Evolutionary conservation across 2,329 filamentous ascomycete species (phyloP).

Genomic region (Fusarium sp.): DNA sequence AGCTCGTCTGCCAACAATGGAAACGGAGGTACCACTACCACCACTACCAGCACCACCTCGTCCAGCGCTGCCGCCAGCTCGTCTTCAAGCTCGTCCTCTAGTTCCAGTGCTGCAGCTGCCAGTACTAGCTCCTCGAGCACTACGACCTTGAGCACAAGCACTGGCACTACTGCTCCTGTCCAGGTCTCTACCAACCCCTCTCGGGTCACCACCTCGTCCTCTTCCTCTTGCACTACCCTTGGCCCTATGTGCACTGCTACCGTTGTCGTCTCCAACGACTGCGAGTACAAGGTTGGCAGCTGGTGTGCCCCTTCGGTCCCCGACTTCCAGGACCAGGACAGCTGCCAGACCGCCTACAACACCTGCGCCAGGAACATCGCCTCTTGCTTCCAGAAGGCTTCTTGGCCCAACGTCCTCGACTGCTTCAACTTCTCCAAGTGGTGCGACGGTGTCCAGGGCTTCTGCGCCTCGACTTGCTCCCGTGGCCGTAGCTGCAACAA

Average conservation of each 20-base stretch:
- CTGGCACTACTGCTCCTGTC: conserved; percentile 38
- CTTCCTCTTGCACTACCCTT: conserved; percentile 50
- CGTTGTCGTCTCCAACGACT: conserved; percentile 58
- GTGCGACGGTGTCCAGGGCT: conserved; percentile 60
- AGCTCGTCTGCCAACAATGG: conserved; percentile 4
- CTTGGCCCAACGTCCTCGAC: conserved; percentile 61
- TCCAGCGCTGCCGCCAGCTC: background rate
- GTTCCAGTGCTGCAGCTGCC: conserved; percentile 13
- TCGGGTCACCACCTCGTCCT: conserved; percentile 37
- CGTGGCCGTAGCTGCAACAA: conserved; percentile 54
- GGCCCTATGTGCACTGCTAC: conserved; percentile 62
- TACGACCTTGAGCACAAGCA: conserved; percentile 6
- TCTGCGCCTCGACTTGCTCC: conserved; percentile 57
- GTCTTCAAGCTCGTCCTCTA: background rate
- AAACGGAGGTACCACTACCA: conserved; percentile 1
- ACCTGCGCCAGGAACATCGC: conserved; percentile 61
- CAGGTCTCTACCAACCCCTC: conserved; percentile 40
- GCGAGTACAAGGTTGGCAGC: conserved; percentile 67
- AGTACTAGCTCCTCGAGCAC: conserved; percentile 13
- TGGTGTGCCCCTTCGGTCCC: conserved; percentile 66
- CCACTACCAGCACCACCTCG: background rate
- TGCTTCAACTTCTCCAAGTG: conserved; percentile 65
- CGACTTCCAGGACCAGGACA: conserved; percentile 57
- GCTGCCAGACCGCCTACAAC: conserved; percentile 58
- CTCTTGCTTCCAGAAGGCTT: conserved; percentile 65